Percentiles rank a stretch among this genome's conserved stretches.
phyloP scores from a whole-genome alignment of 2,329 filamentous ascomycete species.

The Grosmannia serpens region DNA sequence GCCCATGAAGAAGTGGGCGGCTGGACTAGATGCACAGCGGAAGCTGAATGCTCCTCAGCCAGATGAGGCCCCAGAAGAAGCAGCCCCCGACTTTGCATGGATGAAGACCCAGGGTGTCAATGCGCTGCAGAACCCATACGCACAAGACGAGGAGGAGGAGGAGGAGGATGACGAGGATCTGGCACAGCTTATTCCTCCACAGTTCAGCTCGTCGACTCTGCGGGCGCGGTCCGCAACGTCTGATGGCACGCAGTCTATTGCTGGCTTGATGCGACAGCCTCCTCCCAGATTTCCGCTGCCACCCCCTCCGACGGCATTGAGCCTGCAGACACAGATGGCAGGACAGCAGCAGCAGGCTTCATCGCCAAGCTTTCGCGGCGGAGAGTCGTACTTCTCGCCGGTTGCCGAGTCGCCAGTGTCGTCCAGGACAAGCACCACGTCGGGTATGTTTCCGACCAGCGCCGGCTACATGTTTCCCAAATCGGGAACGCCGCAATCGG shows the following conservation, averaged over 20 bases:
- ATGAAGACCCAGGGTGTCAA: constrained; percentile 48
- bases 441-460: constrained; percentile 53
- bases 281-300: constrained; percentile 63
- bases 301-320: constrained; percentile 46
- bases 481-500: constrained; percentile 54
- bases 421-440: constrained; percentile 62
- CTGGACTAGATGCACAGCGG: constrained; percentile 66
- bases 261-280: constrained; percentile 45
- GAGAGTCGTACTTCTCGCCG: constrained; percentile 93
- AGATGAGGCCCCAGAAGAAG: constrained; percentile 34
- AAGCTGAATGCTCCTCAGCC: constrained; percentile 44
- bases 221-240: constrained; percentile 65
- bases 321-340: constrained; percentile 49
- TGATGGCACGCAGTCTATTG: constrained; percentile 52
- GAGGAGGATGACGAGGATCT: constrained; percentile 25
- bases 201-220: constrained; percentile 21
- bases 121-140: constrained; percentile 72
- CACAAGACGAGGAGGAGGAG: constrained; percentile 50
- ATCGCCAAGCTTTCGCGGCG: constrained; percentile 50
- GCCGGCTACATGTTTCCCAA: constrained; percentile 58
- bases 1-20: constrained; percentile 84
- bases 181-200: neutral
- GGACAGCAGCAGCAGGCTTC: constrained; percentile 19
- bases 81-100: constrained; percentile 68
- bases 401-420: constrained; percentile 67